Evolutionary conservation across 176 grass and related monocot genomes (phyloP).

Genomic region (Cenchrus americanus): DNA sequence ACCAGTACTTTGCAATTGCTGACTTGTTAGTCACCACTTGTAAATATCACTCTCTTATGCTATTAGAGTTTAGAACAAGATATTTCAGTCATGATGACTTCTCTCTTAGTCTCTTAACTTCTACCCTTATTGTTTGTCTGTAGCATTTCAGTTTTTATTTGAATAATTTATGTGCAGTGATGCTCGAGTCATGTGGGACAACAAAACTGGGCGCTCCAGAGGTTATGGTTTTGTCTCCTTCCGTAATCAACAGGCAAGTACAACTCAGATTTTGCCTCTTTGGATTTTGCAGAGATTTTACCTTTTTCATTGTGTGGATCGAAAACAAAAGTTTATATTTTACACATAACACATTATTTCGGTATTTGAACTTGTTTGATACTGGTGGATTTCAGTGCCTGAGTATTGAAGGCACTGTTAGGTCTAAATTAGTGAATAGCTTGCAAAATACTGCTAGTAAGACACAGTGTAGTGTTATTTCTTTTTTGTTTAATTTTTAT

Average conservation of each 20-base stretch:
- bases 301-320: conserved; percentile 7
- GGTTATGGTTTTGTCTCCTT: conserved; percentile 93
- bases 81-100: conserved; percentile 8
- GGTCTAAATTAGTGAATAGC: conserved; percentile 12
- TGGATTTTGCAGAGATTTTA: conserved; percentile 33
- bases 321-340: conserved; percentile 8
- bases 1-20: neutral
- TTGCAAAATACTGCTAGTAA: conserved; percentile 1
- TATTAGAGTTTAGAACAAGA: conserved; percentile 27
- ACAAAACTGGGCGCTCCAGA: conserved; percentile 88
- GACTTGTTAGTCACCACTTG: conserved; percentile 3
- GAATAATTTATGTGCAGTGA: conserved; percentile 59
- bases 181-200: conserved; percentile 93
- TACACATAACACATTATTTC: conserved; percentile 11
- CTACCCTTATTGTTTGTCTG: conserved; percentile 4
- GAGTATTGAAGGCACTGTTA: neutral
- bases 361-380: conserved; percentile 28
- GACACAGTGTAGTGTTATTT: conserved; percentile 3
- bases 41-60: conserved; percentile 2
- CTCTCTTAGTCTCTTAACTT: conserved; percentile 17
- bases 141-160: conserved; percentile 39
- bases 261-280: conserved; percentile 2
- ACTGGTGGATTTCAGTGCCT: neutral
- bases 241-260: conserved; percentile 74
- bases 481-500: neutral